Evolutionary conservation across 257 asterid species (phyloP).

Genomic region (Solanum rostratum): DNA sequence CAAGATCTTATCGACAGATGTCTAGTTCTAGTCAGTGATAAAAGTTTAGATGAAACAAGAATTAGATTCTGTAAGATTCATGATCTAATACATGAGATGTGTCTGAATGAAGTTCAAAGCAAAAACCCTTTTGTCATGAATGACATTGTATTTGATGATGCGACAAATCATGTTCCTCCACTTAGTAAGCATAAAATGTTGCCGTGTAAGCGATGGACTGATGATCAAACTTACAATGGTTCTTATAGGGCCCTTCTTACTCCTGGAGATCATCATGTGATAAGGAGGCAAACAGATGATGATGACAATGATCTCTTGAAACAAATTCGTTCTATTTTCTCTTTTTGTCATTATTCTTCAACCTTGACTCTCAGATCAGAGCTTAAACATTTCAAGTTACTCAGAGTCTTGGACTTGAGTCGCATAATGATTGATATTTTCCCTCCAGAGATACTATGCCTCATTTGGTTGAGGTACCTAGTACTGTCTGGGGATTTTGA

Average conservation of each 20-base stretch:
- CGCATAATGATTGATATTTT: not conserved
- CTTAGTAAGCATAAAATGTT: not conserved
- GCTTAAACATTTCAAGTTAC: not conserved
- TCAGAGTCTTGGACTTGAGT: constrained; percentile 1
- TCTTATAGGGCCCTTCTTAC: not conserved
- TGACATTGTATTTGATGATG: not conserved
- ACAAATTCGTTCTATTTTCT: not conserved
- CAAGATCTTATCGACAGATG: constrained; percentile 3
- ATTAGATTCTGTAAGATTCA: constrained; percentile 4
- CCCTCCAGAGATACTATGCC: not conserved
- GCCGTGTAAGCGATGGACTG: not conserved
- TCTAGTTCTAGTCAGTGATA: not conserved
- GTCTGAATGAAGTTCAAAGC: not conserved
- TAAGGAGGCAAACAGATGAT: not conserved
- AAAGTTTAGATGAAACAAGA: not conserved
- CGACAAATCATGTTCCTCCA: not conserved
- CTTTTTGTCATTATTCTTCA: fast-evolving
- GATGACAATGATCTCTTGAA: not conserved
- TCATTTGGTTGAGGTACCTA: not conserved
- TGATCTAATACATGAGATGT: not conserved
- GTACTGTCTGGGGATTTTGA: not conserved
- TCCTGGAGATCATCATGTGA: not conserved
- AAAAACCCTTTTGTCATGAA: no score
- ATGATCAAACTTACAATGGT: not conserved
- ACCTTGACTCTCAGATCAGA: not conserved